Percentiles rank a stretch among this genome's conserved stretches.
Evolutionary conservation across 371 early-diverging fungal species (phyloP).

Genomic region (Mycotypha africana): DNA sequence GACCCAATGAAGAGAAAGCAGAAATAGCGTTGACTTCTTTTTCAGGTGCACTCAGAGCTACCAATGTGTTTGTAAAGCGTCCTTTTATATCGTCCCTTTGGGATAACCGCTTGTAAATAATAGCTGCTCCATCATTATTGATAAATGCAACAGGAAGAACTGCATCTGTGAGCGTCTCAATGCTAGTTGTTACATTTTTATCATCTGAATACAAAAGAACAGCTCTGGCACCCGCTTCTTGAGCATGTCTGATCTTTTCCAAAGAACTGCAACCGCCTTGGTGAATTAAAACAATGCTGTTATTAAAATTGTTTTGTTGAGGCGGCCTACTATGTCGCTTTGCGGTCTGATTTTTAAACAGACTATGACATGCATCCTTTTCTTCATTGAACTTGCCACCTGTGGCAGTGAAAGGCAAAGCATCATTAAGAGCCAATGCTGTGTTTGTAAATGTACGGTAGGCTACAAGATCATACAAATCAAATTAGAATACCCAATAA

Average conservation of each 20-base stretch:
- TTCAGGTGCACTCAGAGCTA: conserved; percentile 13
- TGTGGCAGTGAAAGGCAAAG: conserved; percentile 5
- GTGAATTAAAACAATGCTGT: conserved; percentile 34
- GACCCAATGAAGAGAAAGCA: conserved; percentile 39
- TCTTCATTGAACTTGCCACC: conserved; percentile 8
- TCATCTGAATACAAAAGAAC: conserved; percentile 37
- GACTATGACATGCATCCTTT: conserved; percentile 9
- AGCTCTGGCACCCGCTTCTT: conserved; percentile 40
- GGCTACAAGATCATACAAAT: no score
- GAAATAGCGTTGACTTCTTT: conserved; percentile 11
- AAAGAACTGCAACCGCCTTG: conserved; percentile 42
- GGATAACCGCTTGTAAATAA: conserved; percentile 1
- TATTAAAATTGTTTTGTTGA: conserved; percentile 5
- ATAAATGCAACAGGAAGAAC: conserved; percentile 36
- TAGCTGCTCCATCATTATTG: conserved; percentile 8
- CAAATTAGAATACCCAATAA: no score
- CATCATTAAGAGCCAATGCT: conserved; percentile 1
- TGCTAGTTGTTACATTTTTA: conserved; percentile 1
- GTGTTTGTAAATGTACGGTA: conserved; percentile 20
- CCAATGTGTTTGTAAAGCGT: conserved; percentile 16
- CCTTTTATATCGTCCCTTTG: background rate
- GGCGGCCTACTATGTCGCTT: background rate
- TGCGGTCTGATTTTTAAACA: no score
- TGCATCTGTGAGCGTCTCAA: conserved; percentile 1
- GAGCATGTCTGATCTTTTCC: conserved; percentile 37